Evolutionary conservation across 495 filamentous ascomycete genomes (phyloP).

Genomic region (Penicillium coprophilum): DNA sequence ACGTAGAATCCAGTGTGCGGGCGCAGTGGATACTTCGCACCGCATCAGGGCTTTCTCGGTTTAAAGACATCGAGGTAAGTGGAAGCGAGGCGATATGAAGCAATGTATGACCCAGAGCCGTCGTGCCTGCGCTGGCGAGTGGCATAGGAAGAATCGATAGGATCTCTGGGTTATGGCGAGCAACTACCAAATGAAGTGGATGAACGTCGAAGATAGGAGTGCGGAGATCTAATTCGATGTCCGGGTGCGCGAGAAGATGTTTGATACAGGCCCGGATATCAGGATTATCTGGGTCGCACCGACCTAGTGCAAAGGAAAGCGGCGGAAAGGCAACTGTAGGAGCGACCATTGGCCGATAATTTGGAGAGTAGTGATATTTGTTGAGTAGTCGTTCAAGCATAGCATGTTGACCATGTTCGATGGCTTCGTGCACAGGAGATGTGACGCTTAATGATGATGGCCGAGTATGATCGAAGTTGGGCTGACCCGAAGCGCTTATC

Average conservation of each 20-base stretch:
- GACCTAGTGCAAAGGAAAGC: background rate
- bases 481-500: background rate
- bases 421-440: constrained; percentile 1
- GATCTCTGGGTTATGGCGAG: constrained; percentile 15
- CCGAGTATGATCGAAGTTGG: background rate
- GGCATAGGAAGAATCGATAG: constrained; percentile 10
- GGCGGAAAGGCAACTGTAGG: background rate
- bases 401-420: background rate
- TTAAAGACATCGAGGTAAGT: constrained; percentile 1
- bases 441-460: background rate
- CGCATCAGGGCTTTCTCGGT: background rate
- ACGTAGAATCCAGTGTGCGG: background rate
- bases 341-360: background rate
- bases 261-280: background rate
- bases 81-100: constrained; percentile 3
- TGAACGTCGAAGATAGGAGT: constrained; percentile 20
- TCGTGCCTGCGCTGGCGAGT: background rate
- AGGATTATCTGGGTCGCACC: background rate
- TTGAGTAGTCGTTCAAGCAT: background rate
- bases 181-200: constrained; percentile 20
- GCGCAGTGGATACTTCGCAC: background rate
- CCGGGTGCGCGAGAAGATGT: background rate
- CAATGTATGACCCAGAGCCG: background rate
- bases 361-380: background rate
- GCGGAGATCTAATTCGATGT: constrained; percentile 4